Evolutionary conservation across 1,139 yeast species (phyloP).

Genomic region (Hanseniaspora sp.): DNA sequence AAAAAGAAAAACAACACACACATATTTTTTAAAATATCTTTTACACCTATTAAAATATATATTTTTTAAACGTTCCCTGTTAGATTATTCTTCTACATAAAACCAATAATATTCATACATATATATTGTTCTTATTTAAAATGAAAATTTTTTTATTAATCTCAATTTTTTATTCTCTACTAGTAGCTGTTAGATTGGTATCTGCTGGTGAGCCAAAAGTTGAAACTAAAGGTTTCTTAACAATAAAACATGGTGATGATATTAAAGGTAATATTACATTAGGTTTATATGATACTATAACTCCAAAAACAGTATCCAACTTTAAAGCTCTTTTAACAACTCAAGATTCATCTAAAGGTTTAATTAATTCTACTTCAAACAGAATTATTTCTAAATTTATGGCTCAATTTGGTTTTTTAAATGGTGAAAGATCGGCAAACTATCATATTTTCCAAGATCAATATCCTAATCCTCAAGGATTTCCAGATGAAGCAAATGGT

Average conservation of each 20-base stretch:
- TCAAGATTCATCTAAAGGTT: constrained; percentile 37
- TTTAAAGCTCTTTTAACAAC: constrained; percentile 55
- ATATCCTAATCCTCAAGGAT: constrained; percentile 17
- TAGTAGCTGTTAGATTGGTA: not conserved
- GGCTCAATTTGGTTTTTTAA: constrained; percentile 77
- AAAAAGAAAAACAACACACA: too few relatives aligned
- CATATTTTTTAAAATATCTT: too few relatives aligned
- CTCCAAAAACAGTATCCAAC: constrained; percentile 63
- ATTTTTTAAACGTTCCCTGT: too few relatives aligned
- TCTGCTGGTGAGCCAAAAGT: not conserved
- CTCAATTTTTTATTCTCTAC: not conserved
- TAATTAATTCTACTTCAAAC: constrained; percentile 56
- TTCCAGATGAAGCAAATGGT: constrained; percentile 28
- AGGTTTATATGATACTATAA: constrained; percentile 63
- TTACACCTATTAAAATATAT: too few relatives aligned
- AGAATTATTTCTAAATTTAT: constrained; percentile 65
- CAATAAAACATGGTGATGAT: constrained; percentile 45
- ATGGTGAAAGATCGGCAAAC: constrained; percentile 67
- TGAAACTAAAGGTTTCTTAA: constrained; percentile 7
- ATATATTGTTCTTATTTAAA: too few relatives aligned
- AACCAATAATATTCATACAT: too few relatives aligned
- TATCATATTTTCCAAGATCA: constrained; percentile 63
- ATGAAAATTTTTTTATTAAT: not conserved
- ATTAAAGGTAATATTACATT: constrained; percentile 53
- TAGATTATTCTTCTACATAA: too few relatives aligned